Evolutionary conservation across 305 asterid species (phyloP).

Genomic region (Plantago lanceolata): DNA sequence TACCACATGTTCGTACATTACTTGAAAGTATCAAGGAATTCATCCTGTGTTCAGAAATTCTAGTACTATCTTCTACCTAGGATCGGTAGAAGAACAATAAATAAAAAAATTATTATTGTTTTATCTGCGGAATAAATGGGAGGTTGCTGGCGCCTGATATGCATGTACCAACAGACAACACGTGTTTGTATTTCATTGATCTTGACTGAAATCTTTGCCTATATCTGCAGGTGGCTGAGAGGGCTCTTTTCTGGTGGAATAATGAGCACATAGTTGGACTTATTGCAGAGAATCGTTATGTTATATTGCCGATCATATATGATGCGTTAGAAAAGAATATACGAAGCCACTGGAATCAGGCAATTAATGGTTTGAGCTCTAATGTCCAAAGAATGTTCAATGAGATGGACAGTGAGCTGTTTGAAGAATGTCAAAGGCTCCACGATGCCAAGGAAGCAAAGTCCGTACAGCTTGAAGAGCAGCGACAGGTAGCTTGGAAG

Average conservation of each 20-base stretch:
- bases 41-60: too few relatives aligned
- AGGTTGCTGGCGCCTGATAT: too few relatives aligned
- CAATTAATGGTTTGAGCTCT: constrained; percentile 73
- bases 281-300: constrained; percentile 72
- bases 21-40: too few relatives aligned
- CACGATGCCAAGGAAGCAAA: constrained; percentile 51
- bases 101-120: too few relatives aligned
- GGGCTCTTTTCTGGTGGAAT: constrained; percentile 97
- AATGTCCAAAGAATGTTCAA: constrained; percentile 79
- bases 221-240: constrained; percentile 71
- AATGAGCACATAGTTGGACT: constrained; percentile 82
- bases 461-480: constrained; percentile 47
- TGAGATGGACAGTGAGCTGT: constrained; percentile 84
- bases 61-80: too few relatives aligned
- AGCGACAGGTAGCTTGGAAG: constrained; percentile 56
- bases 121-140: too few relatives aligned
- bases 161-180: too few relatives aligned
- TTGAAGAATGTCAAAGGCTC: constrained; percentile 61
- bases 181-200: too few relatives aligned
- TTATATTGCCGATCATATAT: constrained; percentile 70
- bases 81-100: too few relatives aligned
- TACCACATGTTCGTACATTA: too few relatives aligned
- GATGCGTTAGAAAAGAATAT: constrained; percentile 69
- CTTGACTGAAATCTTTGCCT: constrained; percentile 20
- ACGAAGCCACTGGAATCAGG: constrained; percentile 78